These are phyloP conservation scores for Apiospora hydei DNA, from an alignment of 2,329 filamentous ascomycete genomes.

Conservation along the genomic window DNA sequence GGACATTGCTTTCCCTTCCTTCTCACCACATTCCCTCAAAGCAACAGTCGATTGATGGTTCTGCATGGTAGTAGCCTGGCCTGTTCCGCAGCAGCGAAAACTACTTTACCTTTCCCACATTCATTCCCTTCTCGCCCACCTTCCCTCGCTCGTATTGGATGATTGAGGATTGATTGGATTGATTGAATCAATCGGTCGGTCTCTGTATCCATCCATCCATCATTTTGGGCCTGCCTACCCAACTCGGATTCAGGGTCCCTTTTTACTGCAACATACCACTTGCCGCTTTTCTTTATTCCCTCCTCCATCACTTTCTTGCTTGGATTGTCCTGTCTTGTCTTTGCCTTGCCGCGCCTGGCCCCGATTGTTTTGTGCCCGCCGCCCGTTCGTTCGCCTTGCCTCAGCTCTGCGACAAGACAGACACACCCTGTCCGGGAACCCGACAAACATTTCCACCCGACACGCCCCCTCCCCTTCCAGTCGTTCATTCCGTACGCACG, in stretches of 20 bases:
- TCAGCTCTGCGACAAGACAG: conserved; percentile 15
- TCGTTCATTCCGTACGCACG: conserved; percentile 6
- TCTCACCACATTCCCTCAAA: neutral
- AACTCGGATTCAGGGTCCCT: neutral
- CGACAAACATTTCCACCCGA: neutral
- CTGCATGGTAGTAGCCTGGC: neutral
- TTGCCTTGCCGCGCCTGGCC: neutral
- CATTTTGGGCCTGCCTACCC: neutral
- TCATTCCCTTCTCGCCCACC: neutral
- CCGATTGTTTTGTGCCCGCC: neutral
- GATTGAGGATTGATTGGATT: neutral
- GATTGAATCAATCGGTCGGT: neutral
- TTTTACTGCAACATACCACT: neutral
- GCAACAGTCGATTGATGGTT: conserved; percentile 4
- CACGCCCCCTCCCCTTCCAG: neutral
- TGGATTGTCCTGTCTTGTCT: neutral
- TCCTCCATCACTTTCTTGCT: neutral
- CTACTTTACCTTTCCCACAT: neutral
- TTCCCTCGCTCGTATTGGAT: neutral
- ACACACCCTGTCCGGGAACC: conserved; percentile 1
- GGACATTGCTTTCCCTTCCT: neutral
- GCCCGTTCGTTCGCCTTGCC: neutral
- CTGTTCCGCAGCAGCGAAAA: neutral
- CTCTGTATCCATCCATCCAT: neutral
- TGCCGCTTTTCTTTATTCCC: conserved; percentile 14